These are phyloP conservation scores for Leptographium lundbergii DNA, from an alignment of 2,329 filamentous ascomycete genomes.

Conservation along the genomic window DNA sequence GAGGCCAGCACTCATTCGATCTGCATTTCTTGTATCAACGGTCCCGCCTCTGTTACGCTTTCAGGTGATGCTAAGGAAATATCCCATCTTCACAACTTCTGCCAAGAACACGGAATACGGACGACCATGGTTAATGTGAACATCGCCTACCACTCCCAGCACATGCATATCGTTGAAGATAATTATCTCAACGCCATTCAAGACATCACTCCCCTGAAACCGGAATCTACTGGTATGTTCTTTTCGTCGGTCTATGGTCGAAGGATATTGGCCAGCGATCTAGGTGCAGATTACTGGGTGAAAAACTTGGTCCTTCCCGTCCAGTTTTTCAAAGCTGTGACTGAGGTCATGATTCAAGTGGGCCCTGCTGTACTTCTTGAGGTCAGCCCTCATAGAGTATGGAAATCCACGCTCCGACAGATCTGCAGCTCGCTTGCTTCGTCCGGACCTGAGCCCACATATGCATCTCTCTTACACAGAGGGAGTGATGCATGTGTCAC, in stretches of 20 bases:
- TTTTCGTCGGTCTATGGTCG: slow-evolving; percentile 16
- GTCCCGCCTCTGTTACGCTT: slow-evolving; percentile 22
- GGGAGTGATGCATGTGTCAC: slow-evolving; percentile 6
- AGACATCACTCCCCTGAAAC: not conserved
- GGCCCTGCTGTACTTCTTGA: slow-evolving; percentile 9
- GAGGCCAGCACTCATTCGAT: slow-evolving; percentile 13
- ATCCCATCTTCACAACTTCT: slow-evolving; percentile 6
- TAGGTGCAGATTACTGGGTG: slow-evolving; percentile 20
- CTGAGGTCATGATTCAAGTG: slow-evolving; percentile 7
- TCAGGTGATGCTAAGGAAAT: slow-evolving; percentile 15
- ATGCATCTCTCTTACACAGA: slow-evolving; percentile 8
- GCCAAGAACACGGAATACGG: slow-evolving; percentile 2
- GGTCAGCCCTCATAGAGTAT: slow-evolving; percentile 11
- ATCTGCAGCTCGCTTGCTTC: not conserved
- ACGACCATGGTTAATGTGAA: slow-evolving; percentile 12
- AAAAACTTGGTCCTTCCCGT: slow-evolving; percentile 23
- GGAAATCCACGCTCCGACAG: slow-evolving; percentile 8
- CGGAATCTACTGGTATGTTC: not conserved
- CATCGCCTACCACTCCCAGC: slow-evolving; percentile 18
- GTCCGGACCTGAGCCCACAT: not conserved
- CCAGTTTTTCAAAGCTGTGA: slow-evolving; percentile 18
- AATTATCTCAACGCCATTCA: slow-evolving; percentile 10
- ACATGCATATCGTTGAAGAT: slow-evolving; percentile 14
- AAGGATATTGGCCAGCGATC: not conserved
- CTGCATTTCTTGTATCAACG: slow-evolving; percentile 22